Evolutionary conservation across 1,139 yeast genomes (phyloP), one percentile per base, ranked within the genome.

Genomic region (Blastobotrys capitulatus): DNA sequence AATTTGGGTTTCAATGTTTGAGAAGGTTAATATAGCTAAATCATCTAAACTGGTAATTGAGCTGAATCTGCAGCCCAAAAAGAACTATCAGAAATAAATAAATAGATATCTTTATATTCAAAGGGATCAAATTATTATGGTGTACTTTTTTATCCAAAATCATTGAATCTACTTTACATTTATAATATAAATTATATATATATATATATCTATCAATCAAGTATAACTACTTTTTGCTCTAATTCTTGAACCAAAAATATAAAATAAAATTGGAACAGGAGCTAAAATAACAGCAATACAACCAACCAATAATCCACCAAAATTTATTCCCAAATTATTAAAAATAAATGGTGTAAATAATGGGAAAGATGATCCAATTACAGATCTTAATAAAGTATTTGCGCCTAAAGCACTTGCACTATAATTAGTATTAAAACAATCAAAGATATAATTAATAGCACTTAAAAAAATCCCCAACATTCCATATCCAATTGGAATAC

Each of bases 391-490:
- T 49, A 86, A 82, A 0, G 95, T 81, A 64, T 87, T 88, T 15
- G 86, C 95, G 5, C 96, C 95, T 56, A 88, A 73, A 1, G 96
- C 96, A 27, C 95, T 83, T 1, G 95, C 95, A 2, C 96, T 92
- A 61, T 80, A 80, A n/a, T n/a, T n/a, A 37, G 65, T 68, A 45
- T 60, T 82, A 65, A 64, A 86, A 46, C 86, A 76, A 67, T 87
- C 96, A 59, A 88, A 81, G 58, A 88, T 78, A 65, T 86, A 87
- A 61, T 83, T 86, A 55, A 66, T 65, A 40, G 68, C 69, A 10
- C 68, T 52, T 51, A 66, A 64, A 75, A 83, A 77, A 42, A 89
- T 73, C 65, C 84, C 80, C 66, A 86, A 84, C 54, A 67, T 64
- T 10, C 71, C 71, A 37, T 64, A 44, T 2, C 69, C 65, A 43